These are phyloP conservation scores for Talaromyces adpressus DNA, from an alignment of 495 filamentous ascomycete species.

Conservation along the genomic window DNA sequence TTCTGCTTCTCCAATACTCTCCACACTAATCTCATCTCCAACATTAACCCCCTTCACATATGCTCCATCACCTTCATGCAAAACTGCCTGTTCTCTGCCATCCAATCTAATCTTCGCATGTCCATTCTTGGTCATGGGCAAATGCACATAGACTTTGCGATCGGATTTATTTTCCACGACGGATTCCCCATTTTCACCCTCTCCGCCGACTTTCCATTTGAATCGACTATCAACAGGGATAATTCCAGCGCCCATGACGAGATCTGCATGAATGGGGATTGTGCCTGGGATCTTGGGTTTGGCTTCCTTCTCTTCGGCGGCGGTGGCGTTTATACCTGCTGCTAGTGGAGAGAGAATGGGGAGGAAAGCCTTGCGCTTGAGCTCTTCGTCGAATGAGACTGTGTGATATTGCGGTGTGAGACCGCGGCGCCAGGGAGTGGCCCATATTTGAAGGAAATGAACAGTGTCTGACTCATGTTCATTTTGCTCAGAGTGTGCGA, in stretches of 20 bases:
- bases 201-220: constrained; percentile 54
- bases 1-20: constrained; percentile 59
- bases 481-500: constrained; percentile 72
- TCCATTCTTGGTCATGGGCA: constrained; percentile 69
- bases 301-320: constrained; percentile 49
- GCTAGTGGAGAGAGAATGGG: constrained; percentile 65
- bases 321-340: constrained; percentile 50
- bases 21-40: constrained; percentile 52
- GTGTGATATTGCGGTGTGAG: constrained; percentile 67
- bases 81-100: constrained; percentile 51
- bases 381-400: constrained; percentile 56
- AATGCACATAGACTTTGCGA: constrained; percentile 68
- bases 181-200: constrained; percentile 16
- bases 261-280: constrained; percentile 74
- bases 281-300: constrained; percentile 49
- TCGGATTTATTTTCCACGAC: constrained; percentile 36
- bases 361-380: constrained; percentile 60
- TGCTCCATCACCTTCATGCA: constrained; percentile 69
- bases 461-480: constrained; percentile 55
- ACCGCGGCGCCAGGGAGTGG: constrained; percentile 59
- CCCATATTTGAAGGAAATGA: constrained; percentile 83
- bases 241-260: constrained; percentile 66
- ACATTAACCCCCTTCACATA: constrained; percentile 51
- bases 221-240: constrained; percentile 49
- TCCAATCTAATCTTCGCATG: constrained; percentile 58